Conservation (phyloP, 2,329 filamentous ascomycete species). For the Exophiala lecanii-corni region DNA sequence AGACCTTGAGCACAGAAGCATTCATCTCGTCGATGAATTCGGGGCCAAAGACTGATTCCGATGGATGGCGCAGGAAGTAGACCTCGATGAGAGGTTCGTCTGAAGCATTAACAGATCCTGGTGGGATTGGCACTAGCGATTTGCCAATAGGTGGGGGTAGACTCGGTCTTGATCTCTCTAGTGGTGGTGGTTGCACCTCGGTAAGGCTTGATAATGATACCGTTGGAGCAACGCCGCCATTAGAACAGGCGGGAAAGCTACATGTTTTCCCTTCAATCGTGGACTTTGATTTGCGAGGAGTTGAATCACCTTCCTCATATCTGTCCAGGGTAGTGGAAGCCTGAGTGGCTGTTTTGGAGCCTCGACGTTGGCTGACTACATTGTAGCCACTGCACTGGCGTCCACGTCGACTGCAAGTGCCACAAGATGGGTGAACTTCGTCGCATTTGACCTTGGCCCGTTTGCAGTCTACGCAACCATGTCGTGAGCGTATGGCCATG, state of each 20-base stretch:
- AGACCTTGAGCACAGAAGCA: conserved; percentile 28
- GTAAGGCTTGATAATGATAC: too few relatives aligned
- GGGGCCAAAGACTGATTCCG: conserved; percentile 29
- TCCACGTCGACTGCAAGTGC: conserved; percentile 32
- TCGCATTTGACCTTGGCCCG: conserved; percentile 22
- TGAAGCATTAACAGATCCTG: conserved; percentile 25
- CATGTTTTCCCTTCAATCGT: too few relatives aligned
- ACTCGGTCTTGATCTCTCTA: too few relatives aligned
- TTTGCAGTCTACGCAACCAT: conserved; percentile 23
- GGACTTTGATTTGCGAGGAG: too few relatives aligned
- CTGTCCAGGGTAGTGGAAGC: too few relatives aligned
- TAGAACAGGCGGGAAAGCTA: too few relatives aligned
- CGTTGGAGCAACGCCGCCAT: too few relatives aligned
- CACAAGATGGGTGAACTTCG: conserved; percentile 27
- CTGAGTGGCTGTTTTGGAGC: too few relatives aligned
- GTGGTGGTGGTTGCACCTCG: too few relatives aligned
- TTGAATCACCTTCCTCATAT: too few relatives aligned
- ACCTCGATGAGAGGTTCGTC: conserved; percentile 30
- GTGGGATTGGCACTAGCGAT: conserved; percentile 22
- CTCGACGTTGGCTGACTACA: too few relatives aligned
- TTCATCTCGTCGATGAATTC: conserved; percentile 35
- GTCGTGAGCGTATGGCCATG: conserved; percentile 13
- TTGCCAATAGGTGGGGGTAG: background rate
- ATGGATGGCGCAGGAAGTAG: conserved; percentile 31
- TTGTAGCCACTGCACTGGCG: conserved; percentile 33